Evolutionary conservation across 2,329 filamentous ascomycete genomes (phyloP).

Genomic region (Apiospora kogelbergensis): DNA sequence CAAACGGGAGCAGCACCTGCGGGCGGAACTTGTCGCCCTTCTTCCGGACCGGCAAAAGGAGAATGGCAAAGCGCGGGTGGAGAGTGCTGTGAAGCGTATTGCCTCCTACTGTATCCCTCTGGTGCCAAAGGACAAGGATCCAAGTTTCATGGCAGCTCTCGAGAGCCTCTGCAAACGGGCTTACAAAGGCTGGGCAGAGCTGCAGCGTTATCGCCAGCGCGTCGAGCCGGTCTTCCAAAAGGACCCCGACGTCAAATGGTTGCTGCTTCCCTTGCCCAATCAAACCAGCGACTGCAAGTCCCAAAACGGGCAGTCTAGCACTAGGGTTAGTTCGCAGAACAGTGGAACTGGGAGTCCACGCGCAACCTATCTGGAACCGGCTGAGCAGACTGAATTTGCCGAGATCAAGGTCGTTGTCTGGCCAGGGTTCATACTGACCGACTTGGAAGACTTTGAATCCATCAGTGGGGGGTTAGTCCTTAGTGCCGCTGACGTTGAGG

Average conservation of each 20-base stretch:
- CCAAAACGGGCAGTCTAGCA: not conserved
- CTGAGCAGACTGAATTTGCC: not conserved
- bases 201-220: too few relatives aligned
- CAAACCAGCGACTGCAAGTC: not conserved
- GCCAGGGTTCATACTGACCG: not conserved
- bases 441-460: not conserved
- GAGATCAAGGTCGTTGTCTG: too few relatives aligned
- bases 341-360: not conserved
- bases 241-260: too few relatives aligned
- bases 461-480: not conserved
- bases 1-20: conserved; percentile 2
- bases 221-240: too few relatives aligned
- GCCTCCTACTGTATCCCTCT: too few relatives aligned
- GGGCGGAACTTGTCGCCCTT: too few relatives aligned
- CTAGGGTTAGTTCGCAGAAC: not conserved
- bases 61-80: too few relatives aligned
- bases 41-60: too few relatives aligned
- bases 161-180: not conserved
- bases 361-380: not conserved
- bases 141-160: not conserved
- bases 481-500: not conserved
- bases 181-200: too few relatives aligned
- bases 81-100: too few relatives aligned
- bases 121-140: not conserved
- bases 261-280: not conserved